These are phyloP conservation scores for Prunus mira DNA, from an alignment of 306 rosid genomes.

Conservation along the genomic window DNA sequence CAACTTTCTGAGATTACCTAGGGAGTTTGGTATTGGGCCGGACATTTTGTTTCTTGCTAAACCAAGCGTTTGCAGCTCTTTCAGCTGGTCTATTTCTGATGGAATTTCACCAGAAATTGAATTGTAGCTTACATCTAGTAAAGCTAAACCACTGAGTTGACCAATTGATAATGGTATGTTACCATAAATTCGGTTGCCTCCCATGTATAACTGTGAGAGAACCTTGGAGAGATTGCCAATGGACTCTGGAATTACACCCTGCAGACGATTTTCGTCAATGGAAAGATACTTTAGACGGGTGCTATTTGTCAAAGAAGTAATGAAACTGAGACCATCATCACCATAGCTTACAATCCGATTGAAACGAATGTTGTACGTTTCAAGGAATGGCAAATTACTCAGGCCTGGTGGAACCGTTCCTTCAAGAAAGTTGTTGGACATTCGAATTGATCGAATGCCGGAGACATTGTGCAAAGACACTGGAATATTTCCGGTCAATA, in stretches of 20 bases:
- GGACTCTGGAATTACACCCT: conserved; percentile 63
- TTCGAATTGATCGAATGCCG: conserved; percentile 41
- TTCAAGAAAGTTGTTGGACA: conserved; percentile 47
- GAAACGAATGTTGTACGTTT: conserved; percentile 54
- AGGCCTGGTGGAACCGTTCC: conserved; percentile 73
- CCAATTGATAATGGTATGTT: conserved; percentile 57
- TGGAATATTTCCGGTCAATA: conserved; percentile 63
- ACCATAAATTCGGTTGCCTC: conserved; percentile 56
- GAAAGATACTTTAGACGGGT: conserved; percentile 45
- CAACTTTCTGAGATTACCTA: conserved; percentile 48
- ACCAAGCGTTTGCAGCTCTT: conserved; percentile 41
- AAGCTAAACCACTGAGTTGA: conserved; percentile 41
- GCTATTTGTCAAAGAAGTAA: conserved; percentile 60
- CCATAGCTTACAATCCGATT: conserved; percentile 50
- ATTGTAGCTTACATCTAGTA: conserved; percentile 57
- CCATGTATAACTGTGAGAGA: conserved; percentile 52
- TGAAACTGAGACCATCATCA: conserved; percentile 43
- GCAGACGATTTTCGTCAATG: conserved; percentile 46
- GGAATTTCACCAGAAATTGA: conserved; percentile 60
- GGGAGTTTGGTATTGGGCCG: conserved; percentile 52
- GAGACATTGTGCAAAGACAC: conserved; percentile 66
- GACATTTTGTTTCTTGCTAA: conserved; percentile 47
- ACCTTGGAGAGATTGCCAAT: conserved; percentile 69
- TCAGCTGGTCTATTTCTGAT: conserved; percentile 44
- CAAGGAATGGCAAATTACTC: conserved; percentile 56